Conservation (phyloP, 352 stramenopile genomes). For the Phytophthora pinifolia region DNA sequence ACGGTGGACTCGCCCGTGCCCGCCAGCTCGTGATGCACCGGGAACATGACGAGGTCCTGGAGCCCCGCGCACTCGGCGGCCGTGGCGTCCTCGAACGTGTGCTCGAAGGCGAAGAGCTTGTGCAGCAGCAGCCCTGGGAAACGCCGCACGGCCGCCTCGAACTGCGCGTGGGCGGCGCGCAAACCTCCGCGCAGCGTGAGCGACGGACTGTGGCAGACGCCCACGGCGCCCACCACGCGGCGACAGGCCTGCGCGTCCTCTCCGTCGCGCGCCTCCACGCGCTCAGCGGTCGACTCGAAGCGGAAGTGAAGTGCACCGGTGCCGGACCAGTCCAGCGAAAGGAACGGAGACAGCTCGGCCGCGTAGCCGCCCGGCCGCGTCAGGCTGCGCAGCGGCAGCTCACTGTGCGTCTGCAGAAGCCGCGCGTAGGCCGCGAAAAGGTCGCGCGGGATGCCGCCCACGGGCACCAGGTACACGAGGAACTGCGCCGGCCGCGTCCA, state of each 20-base stretch:
- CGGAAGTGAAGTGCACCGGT: constrained; percentile 55
- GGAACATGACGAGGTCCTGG: constrained; percentile 81
- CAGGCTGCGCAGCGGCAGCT: constrained; percentile 65
- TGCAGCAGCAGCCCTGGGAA: constrained; percentile 74
- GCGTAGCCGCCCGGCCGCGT: constrained; percentile 77
- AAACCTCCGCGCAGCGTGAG: constrained; percentile 45
- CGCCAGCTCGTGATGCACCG: constrained; percentile 64
- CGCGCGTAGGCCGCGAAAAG: constrained; percentile 59
- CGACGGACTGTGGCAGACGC: constrained; percentile 79
- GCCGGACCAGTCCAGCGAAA: constrained; percentile 67
- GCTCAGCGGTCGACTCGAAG: constrained; percentile 70
- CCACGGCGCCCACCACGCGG: constrained; percentile 73
- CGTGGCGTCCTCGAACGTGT: constrained; percentile 62
- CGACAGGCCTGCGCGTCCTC: constrained; percentile 75
- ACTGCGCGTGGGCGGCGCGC: constrained; percentile 60
- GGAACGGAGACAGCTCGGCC: constrained; percentile 81
- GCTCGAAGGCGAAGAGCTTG: constrained; percentile 86
- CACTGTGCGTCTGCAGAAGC: constrained; percentile 56
- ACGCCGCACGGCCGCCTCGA: constrained; percentile 59
- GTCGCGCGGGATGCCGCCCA: constrained; percentile 62
- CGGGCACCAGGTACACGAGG: constrained; percentile 82
- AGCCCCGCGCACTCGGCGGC: constrained; percentile 60
- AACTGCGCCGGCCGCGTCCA: constrained; percentile 73
- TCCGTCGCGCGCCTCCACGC: constrained; percentile 55
- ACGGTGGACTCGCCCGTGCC: constrained; percentile 70